Evolutionary conservation across 2,329 filamentous ascomycete genomes (phyloP), one percentile per base, ranked within the genome.

Genomic region (Zymoseptoria pseudotritici): DNA sequence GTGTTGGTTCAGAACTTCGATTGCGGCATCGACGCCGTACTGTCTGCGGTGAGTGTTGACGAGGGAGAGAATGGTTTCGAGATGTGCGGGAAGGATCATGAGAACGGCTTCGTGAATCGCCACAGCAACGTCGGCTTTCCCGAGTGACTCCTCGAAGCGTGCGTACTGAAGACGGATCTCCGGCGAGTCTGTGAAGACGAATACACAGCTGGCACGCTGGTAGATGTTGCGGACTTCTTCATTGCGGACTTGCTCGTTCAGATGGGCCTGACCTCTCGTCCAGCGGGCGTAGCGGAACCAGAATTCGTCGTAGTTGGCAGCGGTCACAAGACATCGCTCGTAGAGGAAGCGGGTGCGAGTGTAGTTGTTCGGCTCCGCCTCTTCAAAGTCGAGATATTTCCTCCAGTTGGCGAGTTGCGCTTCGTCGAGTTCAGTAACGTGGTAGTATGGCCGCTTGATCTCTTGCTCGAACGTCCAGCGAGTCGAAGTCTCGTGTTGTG

Each of bases 281-380:
- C 94, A 99, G 50, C 93, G 83, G 17, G 89, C 90, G 75, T 96
- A 99, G n/a, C 94, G 88, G 69, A 96, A 86, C 94, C 94, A 99
- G 75, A 97, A 96, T 72, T 97, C 93, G 55, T 97, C 93, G 72
- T 99, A 97, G 66, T 95, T 88, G 17, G 94, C 93, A 70, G 90
- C 95, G 0, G 91, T 93, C 42, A 96, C 90, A 56, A 99, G 77
- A 69, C 92, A 97, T 56, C 94, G 87, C 78, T 99, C 94, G 72
- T 99, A 97, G 31, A 99, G 78, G 70, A 94, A 94, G 5, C 89
- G 83, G 53, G 83, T 87, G 61, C 94, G 85, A 13, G 80, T 76
- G 66, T 86, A 90, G 65, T 92, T 85, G 56, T 89, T 91, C 36
- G 36, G 36, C 73, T 96, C 88, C 0, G 82, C 77, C 76, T 99